These are phyloP conservation scores for Cyberlindnera galapagoensis DNA, from an alignment of 805 yeast species.

Conservation along the genomic window DNA sequence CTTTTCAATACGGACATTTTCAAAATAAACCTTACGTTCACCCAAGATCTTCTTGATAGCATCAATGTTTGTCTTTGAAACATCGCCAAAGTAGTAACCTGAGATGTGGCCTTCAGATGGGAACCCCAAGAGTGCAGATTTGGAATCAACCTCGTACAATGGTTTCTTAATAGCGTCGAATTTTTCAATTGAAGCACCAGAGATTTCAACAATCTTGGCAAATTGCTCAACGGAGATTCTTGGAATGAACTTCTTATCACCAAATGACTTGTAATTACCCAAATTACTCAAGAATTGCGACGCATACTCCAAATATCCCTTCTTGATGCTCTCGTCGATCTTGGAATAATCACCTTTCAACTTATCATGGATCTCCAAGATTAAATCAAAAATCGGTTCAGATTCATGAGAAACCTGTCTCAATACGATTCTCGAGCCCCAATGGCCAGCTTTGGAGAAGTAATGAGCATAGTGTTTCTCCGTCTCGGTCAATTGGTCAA, in stretches of 20 bases:
- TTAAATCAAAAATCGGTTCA: constrained; percentile 66
- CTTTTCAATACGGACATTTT: constrained; percentile 73
- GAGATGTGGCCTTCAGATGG: constrained; percentile 72
- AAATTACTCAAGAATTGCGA: constrained; percentile 69
- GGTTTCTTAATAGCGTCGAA: constrained; percentile 37
- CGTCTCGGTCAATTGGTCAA: constrained; percentile 51
- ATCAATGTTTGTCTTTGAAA: constrained; percentile 55
- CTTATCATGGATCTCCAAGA: constrained; percentile 50
- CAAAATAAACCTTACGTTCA: constrained; percentile 59
- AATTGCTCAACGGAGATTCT: constrained; percentile 43
- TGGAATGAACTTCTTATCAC: constrained; percentile 84
- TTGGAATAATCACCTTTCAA: constrained; percentile 41
- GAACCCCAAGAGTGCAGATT: constrained; percentile 60
- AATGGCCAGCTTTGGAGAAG: constrained; percentile 76
- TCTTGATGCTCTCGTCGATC: constrained; percentile 30
- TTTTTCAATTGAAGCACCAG: constrained; percentile 27
- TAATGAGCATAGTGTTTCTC: constrained; percentile 77
- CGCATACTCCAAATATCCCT: constrained; percentile 59
- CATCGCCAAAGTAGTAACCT: constrained; percentile 58
- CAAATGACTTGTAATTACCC: constrained; percentile 82
- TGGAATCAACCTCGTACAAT: constrained; percentile 45
- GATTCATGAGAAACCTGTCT: constrained; percentile 81
- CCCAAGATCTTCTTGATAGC: constrained; percentile 63
- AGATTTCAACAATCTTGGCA: constrained; percentile 37
- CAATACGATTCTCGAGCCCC: constrained; percentile 73